Evolutionary conservation across 2,329 filamentous ascomycete genomes (phyloP).

Genomic region (Apiospora koreana): DNA sequence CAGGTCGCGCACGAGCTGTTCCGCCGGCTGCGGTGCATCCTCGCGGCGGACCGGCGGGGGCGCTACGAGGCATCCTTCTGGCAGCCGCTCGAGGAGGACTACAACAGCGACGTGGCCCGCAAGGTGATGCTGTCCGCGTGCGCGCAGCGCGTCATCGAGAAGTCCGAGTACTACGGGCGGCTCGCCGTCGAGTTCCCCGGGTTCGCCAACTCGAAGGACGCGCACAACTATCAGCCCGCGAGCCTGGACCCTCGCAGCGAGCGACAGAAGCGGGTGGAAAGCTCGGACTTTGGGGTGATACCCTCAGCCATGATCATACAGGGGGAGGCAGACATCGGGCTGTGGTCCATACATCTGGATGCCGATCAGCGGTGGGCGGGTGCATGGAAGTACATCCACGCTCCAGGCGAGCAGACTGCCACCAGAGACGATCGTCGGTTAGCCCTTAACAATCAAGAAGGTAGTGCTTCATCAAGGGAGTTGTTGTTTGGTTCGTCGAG

Average conservation of each 20-base stretch:
- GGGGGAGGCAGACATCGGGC: not conserved
- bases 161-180: constrained; percentile 7
- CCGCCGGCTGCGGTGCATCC: not conserved
- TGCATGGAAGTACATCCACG: not conserved
- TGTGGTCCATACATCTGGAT: not conserved
- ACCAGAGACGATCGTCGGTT: not conserved
- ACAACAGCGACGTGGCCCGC: not conserved
- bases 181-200: constrained; percentile 13
- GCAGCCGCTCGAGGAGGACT: not conserved
- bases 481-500: no score
- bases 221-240: not conserved
- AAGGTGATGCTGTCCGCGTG: constrained; percentile 11
- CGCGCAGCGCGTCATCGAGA: constrained; percentile 13
- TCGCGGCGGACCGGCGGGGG: not conserved
- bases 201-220: not conserved
- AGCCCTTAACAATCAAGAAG: not conserved
- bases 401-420: not conserved
- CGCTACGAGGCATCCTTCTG: not conserved
- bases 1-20: constrained; percentile 5
- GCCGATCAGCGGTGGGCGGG: not conserved
- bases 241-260: not conserved
- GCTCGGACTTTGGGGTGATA: not conserved
- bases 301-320: not conserved
- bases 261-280: not conserved
- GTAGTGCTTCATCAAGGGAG: no score